Base-by-base conservation (phyloP, 192 early-diverging fungal species). In the Coemansia umbellata region DNA sequence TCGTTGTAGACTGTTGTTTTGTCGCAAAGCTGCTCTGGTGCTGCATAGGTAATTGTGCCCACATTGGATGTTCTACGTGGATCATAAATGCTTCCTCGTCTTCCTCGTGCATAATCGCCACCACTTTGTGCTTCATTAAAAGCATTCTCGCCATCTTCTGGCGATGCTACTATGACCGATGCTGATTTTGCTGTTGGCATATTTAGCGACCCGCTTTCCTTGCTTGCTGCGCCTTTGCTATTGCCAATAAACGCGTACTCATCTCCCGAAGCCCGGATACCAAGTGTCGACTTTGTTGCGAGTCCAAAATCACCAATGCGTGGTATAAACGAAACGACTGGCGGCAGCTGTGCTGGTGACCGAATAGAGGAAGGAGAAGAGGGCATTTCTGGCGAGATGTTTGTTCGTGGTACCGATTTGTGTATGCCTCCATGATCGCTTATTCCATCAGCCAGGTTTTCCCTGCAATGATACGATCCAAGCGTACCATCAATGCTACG, bases 221-320 rank as follows among this genome's bases (percentile, higher is more conserved):
- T 45, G 3, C 24, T 28, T 6, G 43, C 24, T 26, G 7, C n/a
- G 9, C 43, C 37, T 69, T 5, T 78, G 78, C 3, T 41, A 43
- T 45, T 15, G 23, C 48, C 58, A 27, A 58, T 50, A 18, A 68
- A 60, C 11, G 59, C 54, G 26, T 60, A 56, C n/a, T 68, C 72
- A 42, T 66, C 75, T 45, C 60, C 66, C 0, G 62, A 18, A 8
- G 65, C 55, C 28, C 63, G 61, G 13, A 55, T 37, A 6, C 63
- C 70, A 37, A 66, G 50, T n/a, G 64, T 64, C 15, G 60, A 31
- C 47, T 73, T 70, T 32, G 91, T 90, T 0, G 91, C 96, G 44
- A 99, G 70, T 2, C 97, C 97, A 80, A 99, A 99, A 60, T 99
- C 97, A 4, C 97, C 97, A 66, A 99, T 91, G 15, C 65, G 55